Base-by-base conservation (phyloP, 2,329 filamentous ascomycete species). In the Fusarium protoensiforme region DNA sequence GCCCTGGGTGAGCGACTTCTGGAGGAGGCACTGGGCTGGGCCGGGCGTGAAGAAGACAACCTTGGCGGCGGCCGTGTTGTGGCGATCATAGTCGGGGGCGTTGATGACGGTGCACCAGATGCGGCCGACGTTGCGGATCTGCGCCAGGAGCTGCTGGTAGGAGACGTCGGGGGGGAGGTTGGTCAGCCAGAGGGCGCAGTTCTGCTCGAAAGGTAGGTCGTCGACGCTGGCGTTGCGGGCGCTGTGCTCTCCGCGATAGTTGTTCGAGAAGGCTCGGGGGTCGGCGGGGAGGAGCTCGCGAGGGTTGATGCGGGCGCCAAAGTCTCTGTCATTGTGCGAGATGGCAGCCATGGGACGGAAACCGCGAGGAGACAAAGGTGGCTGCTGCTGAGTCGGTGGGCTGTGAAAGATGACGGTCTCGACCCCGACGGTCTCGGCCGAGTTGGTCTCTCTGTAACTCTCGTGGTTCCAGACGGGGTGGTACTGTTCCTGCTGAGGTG, bases 71-170 rank as follows among this genome's bases (percentile, higher is more conserved):
- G 83, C 83, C 1, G 81, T 78, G 54, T 81, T 79, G 59, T 84
- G 81, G 4, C 72, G 71, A 3, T 76, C 56, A 18, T 77, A 79
- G 66, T 85, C 82, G 0, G 87, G 86, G 2, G 79, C 77, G 80
- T 89, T 90, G 80, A 90, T 86, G 65, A 86, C 85, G 2, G 82
- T 82, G 53, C 86, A 86, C 75, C 82, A 89, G 13, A 90, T 79
- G 64, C 88, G 87, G 3, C 88, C 88, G 33, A 85, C 80, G 67
- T 81, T 75, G 13, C 83, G 82, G 48, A 90, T 84, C 4, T 80
- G 70, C 2, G 74, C 65, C 2, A 90, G 83, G 1, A 90, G 85
- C 71, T 85, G 81, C 29, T 78, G 71, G 43, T 85, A 81, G 2
- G 80, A 84, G 46, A 86, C 78, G 61, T 81, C 69, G 0, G 84